A percentile compares a stretch with the other conserved stretches of the same genome.
Conservation (phyloP, 768 basidiomycete genomes). For the Imleria badia region DNA sequence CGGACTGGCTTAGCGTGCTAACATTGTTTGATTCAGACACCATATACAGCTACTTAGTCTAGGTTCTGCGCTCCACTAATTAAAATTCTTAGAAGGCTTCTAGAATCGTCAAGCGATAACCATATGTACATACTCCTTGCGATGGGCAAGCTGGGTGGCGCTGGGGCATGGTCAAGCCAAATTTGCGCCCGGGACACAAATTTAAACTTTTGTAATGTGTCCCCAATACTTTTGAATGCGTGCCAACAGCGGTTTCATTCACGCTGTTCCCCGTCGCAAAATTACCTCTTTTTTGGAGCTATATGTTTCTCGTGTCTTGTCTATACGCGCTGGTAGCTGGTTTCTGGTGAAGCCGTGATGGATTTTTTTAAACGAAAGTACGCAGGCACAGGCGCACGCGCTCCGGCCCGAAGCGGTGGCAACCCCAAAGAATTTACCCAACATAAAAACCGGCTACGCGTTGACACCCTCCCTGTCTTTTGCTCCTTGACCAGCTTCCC, state of each 20-base stretch:
- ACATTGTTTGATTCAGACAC: too few relatives aligned
- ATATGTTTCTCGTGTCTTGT: neutral
- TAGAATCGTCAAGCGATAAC: too few relatives aligned
- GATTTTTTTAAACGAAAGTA: neutral
- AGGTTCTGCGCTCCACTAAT: too few relatives aligned
- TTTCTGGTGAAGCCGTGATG: neutral
- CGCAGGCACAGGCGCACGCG: neutral
- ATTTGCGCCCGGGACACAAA: neutral
- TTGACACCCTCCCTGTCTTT: constrained; percentile 6
- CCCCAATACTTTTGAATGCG: constrained; percentile 21
- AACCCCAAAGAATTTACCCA: constrained; percentile 37
- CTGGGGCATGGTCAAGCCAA: too few relatives aligned
- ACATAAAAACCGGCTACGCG: constrained; percentile 23
- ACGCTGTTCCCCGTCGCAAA: neutral
- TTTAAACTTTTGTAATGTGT: neutral
- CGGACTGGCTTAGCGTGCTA: too few relatives aligned
- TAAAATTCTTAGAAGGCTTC: too few relatives aligned
- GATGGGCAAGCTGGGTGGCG: too few relatives aligned
- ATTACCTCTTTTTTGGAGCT: neutral
- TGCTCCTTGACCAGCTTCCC: constrained; percentile 24
- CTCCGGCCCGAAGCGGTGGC: constrained; percentile 16
- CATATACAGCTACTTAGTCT: too few relatives aligned
- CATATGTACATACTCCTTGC: too few relatives aligned
- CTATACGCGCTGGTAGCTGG: neutral
- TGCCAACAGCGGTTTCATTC: neutral